Percentiles rank a stretch among this genome's conserved stretches.
Evolutionary conservation across 805 yeast genomes (phyloP).

Genomic region (Candida patagonica): DNA sequence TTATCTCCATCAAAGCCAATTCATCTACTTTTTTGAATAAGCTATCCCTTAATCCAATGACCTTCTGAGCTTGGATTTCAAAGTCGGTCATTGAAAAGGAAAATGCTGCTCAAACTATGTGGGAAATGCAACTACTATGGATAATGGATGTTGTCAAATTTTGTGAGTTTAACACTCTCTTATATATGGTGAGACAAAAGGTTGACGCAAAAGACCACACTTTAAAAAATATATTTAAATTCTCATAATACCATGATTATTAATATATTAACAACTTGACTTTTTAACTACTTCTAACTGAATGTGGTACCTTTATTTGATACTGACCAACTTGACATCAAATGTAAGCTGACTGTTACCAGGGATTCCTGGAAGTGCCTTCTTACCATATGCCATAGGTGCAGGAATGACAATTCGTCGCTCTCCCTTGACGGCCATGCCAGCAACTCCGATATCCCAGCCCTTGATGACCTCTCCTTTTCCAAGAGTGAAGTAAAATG

Average conservation of each 20-base stretch:
- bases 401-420: conserved; percentile 96
- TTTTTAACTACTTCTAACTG: too few relatives aligned
- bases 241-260: too few relatives aligned
- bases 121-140: too few relatives aligned
- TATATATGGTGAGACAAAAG: too few relatives aligned
- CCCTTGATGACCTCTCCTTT: conserved; percentile 98
- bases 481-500: conserved; percentile 84
- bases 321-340: conserved; percentile 85
- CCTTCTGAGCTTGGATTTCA: conserved; percentile 12
- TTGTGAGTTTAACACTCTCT: too few relatives aligned
- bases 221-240: too few relatives aligned
- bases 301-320: too few relatives aligned
- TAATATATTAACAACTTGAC: too few relatives aligned
- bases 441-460: conserved; percentile 97
- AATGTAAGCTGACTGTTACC: conserved; percentile 94
- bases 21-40: conserved; percentile 12
- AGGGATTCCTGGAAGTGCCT: conserved; percentile 93
- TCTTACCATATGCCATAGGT: conserved; percentile 91
- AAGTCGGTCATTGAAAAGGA: conserved; percentile 7
- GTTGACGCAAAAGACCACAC: too few relatives aligned
- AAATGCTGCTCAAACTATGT: too few relatives aligned
- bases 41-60: conserved; percentile 11
- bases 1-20: conserved; percentile 6
- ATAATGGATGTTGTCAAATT: too few relatives aligned
- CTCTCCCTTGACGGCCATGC: conserved; percentile 98